Percentiles rank a stretch among this genome's conserved stretches.
These are phyloP conservation scores for Bolboschoenoplectus hybrid DNA, from an alignment of 202 grass and related monocot genomes.

Conservation along the genomic window DNA sequence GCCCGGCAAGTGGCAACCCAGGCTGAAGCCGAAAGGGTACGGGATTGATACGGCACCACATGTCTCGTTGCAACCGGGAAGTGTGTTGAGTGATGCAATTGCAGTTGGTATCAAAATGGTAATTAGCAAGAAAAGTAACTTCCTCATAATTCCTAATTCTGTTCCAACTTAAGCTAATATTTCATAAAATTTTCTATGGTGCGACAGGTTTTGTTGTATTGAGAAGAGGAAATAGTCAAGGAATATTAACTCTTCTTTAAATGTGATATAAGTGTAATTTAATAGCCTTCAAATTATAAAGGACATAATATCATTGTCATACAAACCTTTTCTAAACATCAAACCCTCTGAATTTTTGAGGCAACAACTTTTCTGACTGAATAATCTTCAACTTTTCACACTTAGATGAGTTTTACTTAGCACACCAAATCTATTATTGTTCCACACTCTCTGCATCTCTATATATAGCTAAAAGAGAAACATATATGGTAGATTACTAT, in stretches of 20 bases:
- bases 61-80: conserved; percentile 19
- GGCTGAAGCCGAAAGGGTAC: conserved; percentile 35
- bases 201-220: not conserved
- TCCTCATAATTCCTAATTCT: not conserved
- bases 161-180: not conserved
- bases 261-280: not conserved
- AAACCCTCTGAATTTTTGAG: no score
- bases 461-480: no score
- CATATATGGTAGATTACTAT: no score
- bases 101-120: not conserved
- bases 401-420: no score
- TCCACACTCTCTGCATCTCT: no score
- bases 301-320: not conserved
- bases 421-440: no score
- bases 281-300: not conserved
- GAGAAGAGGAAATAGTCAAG: not conserved
- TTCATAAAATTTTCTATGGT: not conserved
- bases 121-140: not conserved
- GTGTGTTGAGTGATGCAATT: conserved; percentile 8
- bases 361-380: no score
- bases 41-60: not conserved
- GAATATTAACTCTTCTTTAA: not conserved
- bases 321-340: not conserved
- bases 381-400: no score
- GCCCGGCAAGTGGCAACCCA: not conserved